Evolutionary conservation across 768 basidiomycete genomes (phyloP).

Genomic region (Kwoniella dendrophila): DNA sequence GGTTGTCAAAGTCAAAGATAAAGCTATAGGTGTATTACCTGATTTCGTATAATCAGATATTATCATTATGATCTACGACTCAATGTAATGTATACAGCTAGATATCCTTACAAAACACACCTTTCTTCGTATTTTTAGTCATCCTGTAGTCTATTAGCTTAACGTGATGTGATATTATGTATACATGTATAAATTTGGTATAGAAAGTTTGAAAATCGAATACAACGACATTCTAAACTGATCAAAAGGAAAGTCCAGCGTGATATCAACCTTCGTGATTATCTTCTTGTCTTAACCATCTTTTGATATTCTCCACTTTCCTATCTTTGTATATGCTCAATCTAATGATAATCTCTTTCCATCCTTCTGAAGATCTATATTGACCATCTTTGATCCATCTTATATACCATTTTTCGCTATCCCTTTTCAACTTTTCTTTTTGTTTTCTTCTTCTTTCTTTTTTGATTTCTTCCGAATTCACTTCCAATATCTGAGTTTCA

Average conservation of each 20-base stretch:
- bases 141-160: not conserved
- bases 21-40: not conserved
- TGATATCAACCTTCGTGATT: not conserved
- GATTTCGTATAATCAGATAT: constrained; percentile 2
- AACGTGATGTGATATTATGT: not conserved
- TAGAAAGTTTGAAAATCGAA: no score
- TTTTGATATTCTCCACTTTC: not conserved
- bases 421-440: constrained; percentile 8
- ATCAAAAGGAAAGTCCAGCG: no score
- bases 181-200: no score
- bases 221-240: no score
- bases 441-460: constrained; percentile 12
- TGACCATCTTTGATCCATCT: constrained; percentile 33
- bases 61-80: no score
- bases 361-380: constrained; percentile 30
- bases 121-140: not conserved
- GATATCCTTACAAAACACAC: no score
- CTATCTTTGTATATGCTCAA: constrained; percentile 5
- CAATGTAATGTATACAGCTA: not conserved
- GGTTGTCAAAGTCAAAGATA: constrained; percentile 1
- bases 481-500: constrained; percentile 49
- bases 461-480: constrained; percentile 37
- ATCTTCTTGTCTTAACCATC: not conserved
- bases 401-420: constrained; percentile 24
- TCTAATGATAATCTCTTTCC: constrained; percentile 34